Conservation (phyloP, 1,284 basidiomycete genomes). For the Cystobasidiaceae sp. region DNA sequence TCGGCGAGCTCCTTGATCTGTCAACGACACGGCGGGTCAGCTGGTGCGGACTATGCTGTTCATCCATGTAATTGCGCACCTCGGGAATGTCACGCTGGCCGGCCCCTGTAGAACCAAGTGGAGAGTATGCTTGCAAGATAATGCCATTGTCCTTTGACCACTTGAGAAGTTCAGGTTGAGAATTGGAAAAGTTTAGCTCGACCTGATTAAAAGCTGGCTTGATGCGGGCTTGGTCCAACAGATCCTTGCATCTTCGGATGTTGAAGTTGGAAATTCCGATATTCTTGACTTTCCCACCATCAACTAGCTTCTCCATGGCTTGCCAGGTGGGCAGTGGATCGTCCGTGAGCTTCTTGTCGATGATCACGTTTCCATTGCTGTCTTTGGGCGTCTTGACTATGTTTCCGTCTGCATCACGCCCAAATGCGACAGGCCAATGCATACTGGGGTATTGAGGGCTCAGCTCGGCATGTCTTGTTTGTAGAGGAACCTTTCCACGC, state of each 20-base stretch:
- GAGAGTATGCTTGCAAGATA: slow-evolving; percentile 73
- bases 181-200: slow-evolving; percentile 74
- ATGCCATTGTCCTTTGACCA: slow-evolving; percentile 62
- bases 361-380: slow-evolving; percentile 49
- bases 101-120: slow-evolving; percentile 71
- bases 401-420: slow-evolving; percentile 38
- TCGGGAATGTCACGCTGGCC: slow-evolving; percentile 62
- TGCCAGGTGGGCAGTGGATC: slow-evolving; percentile 64
- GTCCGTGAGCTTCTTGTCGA: slow-evolving; percentile 62
- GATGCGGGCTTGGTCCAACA: slow-evolving; percentile 44
- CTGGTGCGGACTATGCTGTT: background rate
- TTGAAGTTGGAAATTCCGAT: slow-evolving; percentile 68
- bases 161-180: slow-evolving; percentile 64
- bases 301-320: slow-evolving; percentile 56
- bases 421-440: slow-evolving; percentile 42
- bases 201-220: slow-evolving; percentile 70
- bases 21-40: background rate
- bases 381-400: slow-evolving; percentile 43
- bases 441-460: background rate
- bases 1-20: slow-evolving; percentile 36
- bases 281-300: slow-evolving; percentile 54
- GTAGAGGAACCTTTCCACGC: no score
- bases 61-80: slow-evolving; percentile 48
- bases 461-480: background rate
- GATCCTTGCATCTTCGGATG: slow-evolving; percentile 64